These are phyloP conservation scores for Hymenoscyphus infarciens DNA, from an alignment of 2,329 filamentous ascomycete genomes.

Conservation along the genomic window DNA sequence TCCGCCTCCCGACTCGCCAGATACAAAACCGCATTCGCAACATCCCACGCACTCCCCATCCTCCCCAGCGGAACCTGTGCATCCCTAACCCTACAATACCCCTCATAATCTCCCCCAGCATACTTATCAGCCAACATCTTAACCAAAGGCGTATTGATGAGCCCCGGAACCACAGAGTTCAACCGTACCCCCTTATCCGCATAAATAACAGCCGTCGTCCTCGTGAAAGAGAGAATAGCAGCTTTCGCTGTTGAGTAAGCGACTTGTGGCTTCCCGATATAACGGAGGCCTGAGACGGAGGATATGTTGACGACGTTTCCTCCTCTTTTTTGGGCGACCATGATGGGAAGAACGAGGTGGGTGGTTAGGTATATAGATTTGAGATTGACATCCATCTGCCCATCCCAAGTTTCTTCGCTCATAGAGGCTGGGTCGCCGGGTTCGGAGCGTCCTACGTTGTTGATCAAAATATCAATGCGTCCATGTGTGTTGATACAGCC, in stretches of 20 bases:
- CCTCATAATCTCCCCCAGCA: conserved; percentile 43
- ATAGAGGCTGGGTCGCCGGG: conserved; percentile 48
- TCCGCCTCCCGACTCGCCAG: conserved; percentile 52
- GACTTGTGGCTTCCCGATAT: conserved; percentile 50
- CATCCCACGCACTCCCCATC: conserved; percentile 59
- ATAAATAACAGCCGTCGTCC: conserved; percentile 49
- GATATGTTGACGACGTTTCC: conserved; percentile 47
- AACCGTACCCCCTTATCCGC: conserved; percentile 45
- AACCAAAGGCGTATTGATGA: conserved; percentile 54
- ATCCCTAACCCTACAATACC: conserved; percentile 49
- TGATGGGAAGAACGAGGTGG: conserved; percentile 51
- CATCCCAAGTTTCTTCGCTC: conserved; percentile 48
- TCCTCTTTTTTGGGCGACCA: conserved; percentile 42
- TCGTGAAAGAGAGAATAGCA: conserved; percentile 48
- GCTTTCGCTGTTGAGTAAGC: conserved; percentile 52
- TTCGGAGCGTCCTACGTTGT: conserved; percentile 57
- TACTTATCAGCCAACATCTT: conserved; percentile 44
- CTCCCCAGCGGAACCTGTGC: conserved; percentile 54
- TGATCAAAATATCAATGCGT: conserved; percentile 56
- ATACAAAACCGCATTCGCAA: conserved; percentile 54
- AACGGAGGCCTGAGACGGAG: conserved; percentile 50
- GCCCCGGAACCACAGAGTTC: conserved; percentile 53
- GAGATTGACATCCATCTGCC: conserved; percentile 52
- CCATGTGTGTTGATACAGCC: conserved; percentile 50
- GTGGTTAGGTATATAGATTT: conserved; percentile 53